Evolutionary conservation across 164 flowering plant genomes (phyloP), one percentile per base, ranked within the genome.

Genomic region (Piper betle): DNA sequence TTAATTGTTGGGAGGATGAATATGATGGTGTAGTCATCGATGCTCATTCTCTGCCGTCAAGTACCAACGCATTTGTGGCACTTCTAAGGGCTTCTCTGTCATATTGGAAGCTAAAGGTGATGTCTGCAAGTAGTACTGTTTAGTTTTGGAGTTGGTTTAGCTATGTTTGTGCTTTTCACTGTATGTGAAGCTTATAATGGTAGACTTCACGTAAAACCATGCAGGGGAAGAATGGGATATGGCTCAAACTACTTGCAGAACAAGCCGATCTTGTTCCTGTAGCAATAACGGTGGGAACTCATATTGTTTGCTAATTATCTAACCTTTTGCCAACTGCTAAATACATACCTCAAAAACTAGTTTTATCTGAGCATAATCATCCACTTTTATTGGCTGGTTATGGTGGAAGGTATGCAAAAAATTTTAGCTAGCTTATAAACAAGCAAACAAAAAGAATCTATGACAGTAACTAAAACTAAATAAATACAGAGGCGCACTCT

Each of bases 231-330:
- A 80, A 66, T 66, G 83, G 86, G 15, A 40, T 82, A 60, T 82
- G 89, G 84, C 77, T 82, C 39, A 80, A 79, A 68, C 69, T 84
- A 69, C 57, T 66, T 38, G 57, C 53, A 42, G 82, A 79, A 53
- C 81, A 79, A 67, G 75, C 79, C 62, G 84, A 79, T 46, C 80
- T 84, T 53, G 77, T 84, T 71, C 86, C 90, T 20, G 59, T 84
- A 56, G 90, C 87, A 17, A 77, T 84, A 52, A 74, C 78, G 81
- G 86, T 82, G 18, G 20, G 18, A 58, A 46, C 50, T 46, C 33
- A 25, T 25, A 46, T 10, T 46, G 10, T 15, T 46, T 10, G 15
- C 6, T 6, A 2, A 46, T 46, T 3, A 12, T 6, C 3, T 46
- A 9, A 10, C 15, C 11, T 6, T 42, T 42, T 6, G 46, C 11